Evolutionary conservation across 2,329 filamentous ascomycete species (phyloP), one percentile per base, ranked within the genome.

Genomic region (Fusarium dlaminii): DNA sequence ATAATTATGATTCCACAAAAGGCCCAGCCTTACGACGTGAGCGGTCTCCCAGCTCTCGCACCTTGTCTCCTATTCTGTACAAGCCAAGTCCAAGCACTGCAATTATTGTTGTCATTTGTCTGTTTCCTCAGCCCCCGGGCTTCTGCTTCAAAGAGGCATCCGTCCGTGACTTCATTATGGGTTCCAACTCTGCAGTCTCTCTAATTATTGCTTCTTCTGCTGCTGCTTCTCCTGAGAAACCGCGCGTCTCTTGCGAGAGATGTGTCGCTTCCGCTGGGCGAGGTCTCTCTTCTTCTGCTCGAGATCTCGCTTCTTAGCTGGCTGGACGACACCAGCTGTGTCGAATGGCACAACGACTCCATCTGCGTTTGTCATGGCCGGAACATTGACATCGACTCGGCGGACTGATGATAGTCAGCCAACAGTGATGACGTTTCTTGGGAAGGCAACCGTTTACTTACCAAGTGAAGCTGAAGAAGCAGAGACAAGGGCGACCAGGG

Each of bases 261-360:
- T 15, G 24, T 62, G n/a, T 56, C 58, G 58, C 58, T 62, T 62
- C 24, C 30, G 42, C 49, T 62, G 59, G 24, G 49, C 37, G 22
- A 62, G 59, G 17, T 56, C 59, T 36, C 59, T 34, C 49, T 62
- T 62, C 49, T 42, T 62, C 24, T 40, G 49, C 49, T 64, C 43
- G 14, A 48, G 62, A 32, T 46, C 55, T 48, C 61, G 52, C 30
- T 79, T 80, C 58, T 76, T 79, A 59, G 81, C 80, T 71, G 81
- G 82, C 69, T 84, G 80, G 81, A 84, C 80, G 73, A 89, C 87
- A 18, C 80, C 80, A 34, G 79, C 73, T 22, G 85, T 15, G 76
- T 86, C 78, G 73, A 87, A 89, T 34, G 81, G 75, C 27, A 88
- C 74, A 68, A 88, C 80, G 51, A 85, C 83, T 75, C 87, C 87